Evolutionary conservation across 306 rosid species (phyloP), one percentile per base, ranked within the genome.

Genomic region (Neltuma alba): DNA sequence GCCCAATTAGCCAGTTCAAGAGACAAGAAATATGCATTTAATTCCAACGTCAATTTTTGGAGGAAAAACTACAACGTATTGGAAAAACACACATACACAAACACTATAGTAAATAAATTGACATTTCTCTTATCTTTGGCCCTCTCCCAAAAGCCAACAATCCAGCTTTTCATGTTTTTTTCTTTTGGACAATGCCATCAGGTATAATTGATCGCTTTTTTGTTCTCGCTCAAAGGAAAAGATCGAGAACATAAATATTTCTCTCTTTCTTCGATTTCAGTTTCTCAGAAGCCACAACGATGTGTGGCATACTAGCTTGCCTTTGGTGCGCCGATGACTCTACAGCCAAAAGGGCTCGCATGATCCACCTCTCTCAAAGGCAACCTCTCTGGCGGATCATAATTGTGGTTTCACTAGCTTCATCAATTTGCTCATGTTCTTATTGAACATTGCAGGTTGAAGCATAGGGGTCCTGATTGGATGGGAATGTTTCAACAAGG

Each of bases 391-490:
- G 12, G 45, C 9, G 0, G 36, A 33, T 33, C 36, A 2, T 33
- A 33, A 33, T 4, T 33, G 36, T 33, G 3, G 3, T 33, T 33
- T 33, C 36, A 33, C 36, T 33, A 33, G 9, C 41, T 1, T 4
- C 9, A 38, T 38, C 41, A 38, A 16, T 10, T 9, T 11, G 45
- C 7, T 38, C 11, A 44, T 44, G 13, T 41, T 10, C 10, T 10
- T 1, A 48, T 54, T 54, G 30, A 21, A 54, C 12, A 21, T 9
- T 54, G 48, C 54, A 90, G 89, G 47, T 80, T 90, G 91, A 88
- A 81, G 85, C 92, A 90, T 72, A 89, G 89, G 57, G 94, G 91
- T 4, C 92, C 90, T 25, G 94, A 90, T 52, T 86, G 91, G 92
- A 86, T 92, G 68, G 92, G 92, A 11, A 42, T 85, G 1, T 81